A percentile compares a stretch with the other conserved stretches of the same genome.
Evolutionary conservation across 208 protist genomes (phyloP).

Genomic region (Leptomonas pyrrhocoris): DNA sequence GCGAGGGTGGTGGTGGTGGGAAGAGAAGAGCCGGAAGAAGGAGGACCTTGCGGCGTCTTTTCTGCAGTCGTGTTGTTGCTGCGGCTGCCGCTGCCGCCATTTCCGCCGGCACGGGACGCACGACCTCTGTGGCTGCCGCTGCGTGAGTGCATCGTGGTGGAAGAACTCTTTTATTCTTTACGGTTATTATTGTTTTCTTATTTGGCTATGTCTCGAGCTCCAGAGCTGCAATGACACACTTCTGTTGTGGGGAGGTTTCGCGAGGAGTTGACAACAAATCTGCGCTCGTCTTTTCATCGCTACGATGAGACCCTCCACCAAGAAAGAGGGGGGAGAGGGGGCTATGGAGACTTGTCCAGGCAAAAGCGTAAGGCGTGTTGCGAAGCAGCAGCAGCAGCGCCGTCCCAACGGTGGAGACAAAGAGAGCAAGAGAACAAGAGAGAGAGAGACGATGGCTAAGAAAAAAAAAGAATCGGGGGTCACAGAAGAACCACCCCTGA

Average conservation of each 20-base stretch:
- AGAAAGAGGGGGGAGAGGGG: not conserved
- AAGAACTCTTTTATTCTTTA: not conserved
- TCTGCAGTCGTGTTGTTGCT: slow-evolving; percentile 1
- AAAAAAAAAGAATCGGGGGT: slow-evolving; percentile 12
- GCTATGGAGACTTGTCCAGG: not conserved
- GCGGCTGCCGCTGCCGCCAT: not conserved
- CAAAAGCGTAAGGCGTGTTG: too few species aligned
- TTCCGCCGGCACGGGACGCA: not conserved
- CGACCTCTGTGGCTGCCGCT: not conserved
- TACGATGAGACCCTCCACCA: not conserved
- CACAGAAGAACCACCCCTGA: too few species aligned
- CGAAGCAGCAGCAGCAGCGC: too few species aligned
- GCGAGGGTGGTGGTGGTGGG: too few species aligned
- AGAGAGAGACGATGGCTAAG: not conserved
- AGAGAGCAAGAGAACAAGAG: not conserved
- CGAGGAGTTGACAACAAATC: too few species aligned
- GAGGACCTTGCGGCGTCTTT: not conserved
- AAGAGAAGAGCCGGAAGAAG: not conserved
- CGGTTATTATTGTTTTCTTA: too few species aligned
- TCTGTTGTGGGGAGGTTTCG: too few species aligned
- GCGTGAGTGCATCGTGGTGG: not conserved
- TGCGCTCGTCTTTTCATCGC: too few species aligned
- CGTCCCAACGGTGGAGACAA: not conserved
- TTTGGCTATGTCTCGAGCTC: too few species aligned
- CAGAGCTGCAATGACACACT: too few species aligned